Evolutionary conservation across 176 grass and related monocot genomes (phyloP).

Genomic region (Saccharum spontaneum): DNA sequence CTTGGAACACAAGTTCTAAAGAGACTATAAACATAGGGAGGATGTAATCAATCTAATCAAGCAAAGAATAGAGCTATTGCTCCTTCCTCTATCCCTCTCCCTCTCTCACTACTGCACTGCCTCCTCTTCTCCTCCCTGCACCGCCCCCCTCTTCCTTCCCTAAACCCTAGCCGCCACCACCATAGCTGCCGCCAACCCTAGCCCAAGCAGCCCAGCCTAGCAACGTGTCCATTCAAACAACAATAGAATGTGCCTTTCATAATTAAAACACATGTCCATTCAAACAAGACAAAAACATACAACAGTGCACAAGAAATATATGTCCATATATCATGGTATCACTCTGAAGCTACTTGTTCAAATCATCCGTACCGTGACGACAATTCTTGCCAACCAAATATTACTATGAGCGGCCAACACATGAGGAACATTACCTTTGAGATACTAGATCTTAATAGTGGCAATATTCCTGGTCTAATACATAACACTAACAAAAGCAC

Average conservation of each 20-base stretch:
- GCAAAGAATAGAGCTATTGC: too few relatives aligned
- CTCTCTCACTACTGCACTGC: too few relatives aligned
- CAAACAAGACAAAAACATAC: background rate
- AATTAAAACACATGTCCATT: background rate
- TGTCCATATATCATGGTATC: background rate
- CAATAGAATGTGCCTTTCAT: background rate
- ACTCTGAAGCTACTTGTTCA: background rate
- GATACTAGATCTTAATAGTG: conserved; percentile 26
- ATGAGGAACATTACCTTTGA: conserved; percentile 13
- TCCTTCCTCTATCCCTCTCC: too few relatives aligned
- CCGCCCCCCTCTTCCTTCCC: too few relatives aligned
- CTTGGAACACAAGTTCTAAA: too few relatives aligned
- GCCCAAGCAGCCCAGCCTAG: too few relatives aligned
- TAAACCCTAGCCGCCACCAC: too few relatives aligned
- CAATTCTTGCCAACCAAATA: conserved; percentile 36
- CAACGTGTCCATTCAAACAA: background rate
- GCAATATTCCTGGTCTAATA: conserved; percentile 17
- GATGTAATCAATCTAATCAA: too few relatives aligned
- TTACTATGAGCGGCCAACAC: conserved; percentile 31
- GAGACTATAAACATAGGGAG: too few relatives aligned
- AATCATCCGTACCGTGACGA: background rate
- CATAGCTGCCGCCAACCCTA: too few relatives aligned
- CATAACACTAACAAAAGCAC: background rate
- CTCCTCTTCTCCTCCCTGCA: too few relatives aligned
- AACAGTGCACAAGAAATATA: background rate